These are phyloP conservation scores for Aspergillus versicolor DNA, from an alignment of 2,329 filamentous ascomycete species.

Conservation along the genomic window DNA sequence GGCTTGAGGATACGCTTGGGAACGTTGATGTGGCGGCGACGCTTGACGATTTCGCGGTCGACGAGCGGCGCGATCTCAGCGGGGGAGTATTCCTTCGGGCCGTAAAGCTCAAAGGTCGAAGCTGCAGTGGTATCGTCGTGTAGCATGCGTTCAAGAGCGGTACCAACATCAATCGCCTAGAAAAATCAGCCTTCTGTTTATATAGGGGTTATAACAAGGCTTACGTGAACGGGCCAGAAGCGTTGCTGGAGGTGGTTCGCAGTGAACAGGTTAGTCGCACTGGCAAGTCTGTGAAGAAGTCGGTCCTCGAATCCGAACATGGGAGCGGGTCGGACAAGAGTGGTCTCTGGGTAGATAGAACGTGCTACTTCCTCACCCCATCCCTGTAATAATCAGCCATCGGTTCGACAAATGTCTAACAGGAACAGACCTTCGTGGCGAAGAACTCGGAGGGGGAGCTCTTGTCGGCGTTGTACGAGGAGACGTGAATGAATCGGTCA, in stretches of 20 bases:
- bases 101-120: constrained; percentile 92
- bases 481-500: constrained; percentile 94
- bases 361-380: constrained; percentile 80
- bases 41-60: constrained; percentile 88
- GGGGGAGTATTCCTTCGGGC: constrained; percentile 88
- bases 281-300: constrained; percentile 81
- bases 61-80: constrained; percentile 83
- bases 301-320: constrained; percentile 95
- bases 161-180: constrained; percentile 83
- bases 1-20: constrained; percentile 80
- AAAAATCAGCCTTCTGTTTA: constrained; percentile 16
- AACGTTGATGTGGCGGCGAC: constrained; percentile 85
- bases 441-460: constrained; percentile 86
- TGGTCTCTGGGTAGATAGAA: constrained; percentile 92
- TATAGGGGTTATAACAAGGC: constrained; percentile 17
- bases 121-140: constrained; percentile 87
- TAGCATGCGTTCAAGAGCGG: constrained; percentile 84
- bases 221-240: constrained; percentile 86
- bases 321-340: constrained; percentile 89
- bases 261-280: constrained; percentile 77
- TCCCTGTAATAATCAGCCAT: constrained; percentile 50
- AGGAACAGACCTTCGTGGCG: constrained; percentile 71
- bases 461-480: constrained; percentile 83
- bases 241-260: constrained; percentile 91
- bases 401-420: neutral